These are phyloP conservation scores for Tylopilus sp. DNA, from an alignment of 1,284 basidiomycete species.

Conservation along the genomic window DNA sequence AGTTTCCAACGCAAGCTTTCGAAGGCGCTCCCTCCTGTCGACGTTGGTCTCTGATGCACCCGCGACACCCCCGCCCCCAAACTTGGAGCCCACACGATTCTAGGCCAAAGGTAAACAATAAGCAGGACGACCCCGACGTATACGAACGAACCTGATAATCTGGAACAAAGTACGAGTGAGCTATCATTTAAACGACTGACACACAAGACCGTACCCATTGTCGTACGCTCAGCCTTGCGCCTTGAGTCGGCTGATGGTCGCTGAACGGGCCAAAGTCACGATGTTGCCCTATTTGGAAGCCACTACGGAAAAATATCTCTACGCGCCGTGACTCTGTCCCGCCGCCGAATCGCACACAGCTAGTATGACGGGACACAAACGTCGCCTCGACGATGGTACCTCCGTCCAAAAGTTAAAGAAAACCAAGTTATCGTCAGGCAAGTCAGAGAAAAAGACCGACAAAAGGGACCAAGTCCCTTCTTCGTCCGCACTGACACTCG, in stretches of 20 bases:
- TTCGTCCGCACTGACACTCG: constrained; percentile 46
- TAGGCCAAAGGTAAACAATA: constrained; percentile 31
- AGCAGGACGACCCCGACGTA: not conserved
- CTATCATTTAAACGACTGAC: not conserved
- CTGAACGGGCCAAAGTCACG: not conserved
- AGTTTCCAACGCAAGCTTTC: constrained; percentile 94
- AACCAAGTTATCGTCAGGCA: constrained; percentile 37
- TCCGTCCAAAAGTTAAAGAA: constrained; percentile 55
- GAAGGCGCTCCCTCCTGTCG: constrained; percentile 89
- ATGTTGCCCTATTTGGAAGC: constrained; percentile 15
- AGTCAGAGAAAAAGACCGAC: constrained; percentile 27
- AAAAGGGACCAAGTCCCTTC: constrained; percentile 26
- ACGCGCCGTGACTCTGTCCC: not conserved
- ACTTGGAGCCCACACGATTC: constrained; percentile 95
- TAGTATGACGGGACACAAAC: constrained; percentile 53
- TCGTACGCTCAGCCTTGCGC: not conserved
- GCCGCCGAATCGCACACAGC: not conserved
- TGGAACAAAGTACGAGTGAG: constrained; percentile 20
- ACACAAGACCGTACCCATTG: constrained; percentile 24
- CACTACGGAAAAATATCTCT: constrained; percentile 10
- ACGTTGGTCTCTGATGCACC: constrained; percentile 93
- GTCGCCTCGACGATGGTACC: constrained; percentile 51
- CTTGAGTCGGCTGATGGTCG: constrained; percentile 7
- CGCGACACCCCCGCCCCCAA: constrained; percentile 92
- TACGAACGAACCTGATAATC: constrained; percentile 43